Percentiles rank a stretch among this genome's conserved stretches.
These are phyloP conservation scores for Sarocladium oryzae DNA, from an alignment of 2,329 filamentous ascomycete species.

Conservation along the genomic window DNA sequence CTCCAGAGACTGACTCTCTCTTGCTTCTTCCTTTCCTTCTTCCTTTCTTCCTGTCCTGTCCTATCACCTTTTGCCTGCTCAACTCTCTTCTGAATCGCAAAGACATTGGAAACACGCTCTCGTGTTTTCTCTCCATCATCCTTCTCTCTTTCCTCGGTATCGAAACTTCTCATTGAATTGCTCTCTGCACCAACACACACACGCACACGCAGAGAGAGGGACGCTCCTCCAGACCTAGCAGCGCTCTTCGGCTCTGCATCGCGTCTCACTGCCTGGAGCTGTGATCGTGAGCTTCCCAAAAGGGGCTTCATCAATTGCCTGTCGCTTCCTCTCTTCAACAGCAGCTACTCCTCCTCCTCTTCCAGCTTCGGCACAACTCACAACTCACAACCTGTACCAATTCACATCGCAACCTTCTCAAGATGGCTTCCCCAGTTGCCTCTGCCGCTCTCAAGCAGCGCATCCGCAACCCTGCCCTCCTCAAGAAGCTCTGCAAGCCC, in stretches of 20 bases:
- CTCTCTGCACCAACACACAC: too few species aligned
- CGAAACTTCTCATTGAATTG: too few species aligned
- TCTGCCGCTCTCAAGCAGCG: constrained; percentile 72
- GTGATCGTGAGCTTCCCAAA: neutral
- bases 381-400: too few species aligned
- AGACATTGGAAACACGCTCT: too few species aligned
- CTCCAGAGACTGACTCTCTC: neutral
- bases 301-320: neutral
- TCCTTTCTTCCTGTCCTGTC: neutral
- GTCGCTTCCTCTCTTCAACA: neutral
- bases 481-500: constrained; percentile 72
- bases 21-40: neutral
- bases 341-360: neutral
- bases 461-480: constrained; percentile 66
- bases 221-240: neutral
- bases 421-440: constrained; percentile 48
- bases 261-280: neutral
- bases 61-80: too few species aligned
- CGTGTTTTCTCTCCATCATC: neutral
- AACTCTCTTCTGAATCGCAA: too few species aligned
- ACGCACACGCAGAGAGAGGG: too few species aligned
- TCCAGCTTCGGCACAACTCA: neutral
- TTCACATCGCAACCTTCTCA: too few species aligned
- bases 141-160: too few species aligned
- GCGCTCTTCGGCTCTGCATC: neutral